Conservation (phyloP, 2,329 filamentous ascomycete genomes). For the Phyllosticta citrichinensis region DNA sequence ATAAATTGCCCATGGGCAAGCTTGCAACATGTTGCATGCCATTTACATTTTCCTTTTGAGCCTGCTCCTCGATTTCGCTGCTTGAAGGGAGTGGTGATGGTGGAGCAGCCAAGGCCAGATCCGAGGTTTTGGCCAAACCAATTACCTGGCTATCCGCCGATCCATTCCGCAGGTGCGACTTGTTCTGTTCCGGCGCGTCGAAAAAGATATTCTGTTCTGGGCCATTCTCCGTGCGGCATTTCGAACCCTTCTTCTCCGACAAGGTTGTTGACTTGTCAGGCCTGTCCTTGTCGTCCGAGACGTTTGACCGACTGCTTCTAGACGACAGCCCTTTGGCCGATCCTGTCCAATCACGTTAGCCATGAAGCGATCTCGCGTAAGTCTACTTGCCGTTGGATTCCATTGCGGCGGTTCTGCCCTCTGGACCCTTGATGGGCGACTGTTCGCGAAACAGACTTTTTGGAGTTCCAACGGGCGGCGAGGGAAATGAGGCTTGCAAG, state of each 20-base stretch:
- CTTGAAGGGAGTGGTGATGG: conserved; percentile 1
- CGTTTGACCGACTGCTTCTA: neutral
- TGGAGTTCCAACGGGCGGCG: neutral
- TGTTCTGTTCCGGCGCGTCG: neutral
- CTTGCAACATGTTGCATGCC: conserved; percentile 15
- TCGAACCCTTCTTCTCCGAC: neutral
- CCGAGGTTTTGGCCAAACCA: conserved; percentile 4
- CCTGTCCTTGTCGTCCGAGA: neutral
- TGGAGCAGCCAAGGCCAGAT: conserved; percentile 1
- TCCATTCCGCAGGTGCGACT: neutral
- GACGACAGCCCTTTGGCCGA: neutral
- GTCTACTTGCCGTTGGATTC: neutral
- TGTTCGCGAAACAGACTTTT: neutral
- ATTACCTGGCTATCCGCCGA: neutral
- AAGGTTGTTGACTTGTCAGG: neutral
- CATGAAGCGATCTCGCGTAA: neutral
- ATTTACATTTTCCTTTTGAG: conserved; percentile 16
- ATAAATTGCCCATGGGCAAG: neutral
- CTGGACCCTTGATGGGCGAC: neutral
- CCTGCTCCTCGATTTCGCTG: neutral
- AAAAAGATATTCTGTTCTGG: neutral
- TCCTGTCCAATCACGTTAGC: neutral
- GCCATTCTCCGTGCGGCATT: neutral
- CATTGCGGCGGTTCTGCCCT: neutral
- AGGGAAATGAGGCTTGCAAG: neutral